Evolutionary conservation across 306 rosid species (phyloP), one percentile per base, ranked within the genome.

Genomic region (Morella rubra): DNA sequence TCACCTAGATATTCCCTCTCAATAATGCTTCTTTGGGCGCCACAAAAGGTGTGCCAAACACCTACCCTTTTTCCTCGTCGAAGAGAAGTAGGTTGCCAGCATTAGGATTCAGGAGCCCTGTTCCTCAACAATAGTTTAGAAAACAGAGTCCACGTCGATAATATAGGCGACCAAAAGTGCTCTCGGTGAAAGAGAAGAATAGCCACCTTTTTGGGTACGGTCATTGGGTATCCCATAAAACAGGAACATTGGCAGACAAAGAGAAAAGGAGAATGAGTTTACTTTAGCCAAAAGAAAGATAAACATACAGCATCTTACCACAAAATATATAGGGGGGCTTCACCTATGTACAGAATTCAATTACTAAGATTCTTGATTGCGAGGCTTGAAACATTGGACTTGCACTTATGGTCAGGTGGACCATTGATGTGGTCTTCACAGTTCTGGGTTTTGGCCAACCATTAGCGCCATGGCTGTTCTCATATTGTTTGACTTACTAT

Each of bases 311-410:
- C 65, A 46, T 44, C 50, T 40, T 22, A 22, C 65, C 32, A 24
- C 24, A 24, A 13, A 41, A 61, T 42, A 6, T 4, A 50, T n/a
- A 45, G 47, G 20, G 44, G 60, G 11, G 46, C 32, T 69, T 53
- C 74, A 75, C 58, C 19, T 83, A 42, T 83, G 41, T 72, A 83
- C 86, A 49, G 14, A 4, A 22, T 42, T 27, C 8, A 73, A 37
- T 69, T 20, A 27, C 42, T 54, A 46, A 15, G 49, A 55, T 47
- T 49, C 77, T 65, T 24, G 50, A 66, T 18, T 15, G n/a, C 56
- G 7, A 6, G 22, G 12, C 42, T 51, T 70, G 67, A 37, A 40
- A 24, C 50, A 15, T 22, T 3, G 22, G 22, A 61, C 18, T 61
- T 22, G 18, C n/a, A 49, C 8, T 15, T 18, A 19, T 11, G 15